Evolutionary conservation across 352 stramenopile genomes (phyloP), one percentile per base, ranked within the genome.

Genomic region (Globisporangium camurandrum): DNA sequence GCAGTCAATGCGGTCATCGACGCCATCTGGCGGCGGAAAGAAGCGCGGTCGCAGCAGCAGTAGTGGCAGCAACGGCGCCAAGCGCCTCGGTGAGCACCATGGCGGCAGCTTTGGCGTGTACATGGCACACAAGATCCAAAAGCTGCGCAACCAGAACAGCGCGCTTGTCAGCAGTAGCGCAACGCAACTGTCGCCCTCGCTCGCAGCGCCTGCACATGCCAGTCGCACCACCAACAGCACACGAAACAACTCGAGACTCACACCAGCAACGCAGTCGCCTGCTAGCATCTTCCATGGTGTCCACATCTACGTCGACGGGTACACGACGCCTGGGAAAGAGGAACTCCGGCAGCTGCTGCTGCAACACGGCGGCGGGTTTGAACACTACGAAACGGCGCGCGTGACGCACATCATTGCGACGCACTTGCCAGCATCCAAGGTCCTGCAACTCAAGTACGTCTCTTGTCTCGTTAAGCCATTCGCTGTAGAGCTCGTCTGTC

Each of bases 111-210:
- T 88, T 55, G 67, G 84, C 41, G 70, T 94, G 31, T 97, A 97
- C 74, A 95, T 96, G 82, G 56, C 69, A 2, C 86, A 96, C 62
- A 97, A 97, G 67, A 90, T 95, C 55, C 74, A 89, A 57, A 96
- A 96, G 58, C 69, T 97, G 12, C 69, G 84, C 8, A 51, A 49
- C 4, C 80, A 95, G 56, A 92, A 93, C 54, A 64, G 64, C 9
- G 51, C 51, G 19, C 57, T 87, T n/a, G 34, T 46, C n/a, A 39
- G 16, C 28, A 41, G 38, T 20, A 37, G 42, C 24, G 36, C 36
- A 12, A 8, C 5, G 0, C 0, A 6, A 2, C 19, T 19, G 36
- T 23, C 36, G 7, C 36, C 36, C 9, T n/a, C n/a, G 8, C 17
- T 19, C 5, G 14, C 33, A 23, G 33, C 7, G 33, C 33, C 8